These are phyloP conservation scores for Fusarium sp. DNA, from an alignment of 2,329 filamentous ascomycete species.

Conservation along the genomic window DNA sequence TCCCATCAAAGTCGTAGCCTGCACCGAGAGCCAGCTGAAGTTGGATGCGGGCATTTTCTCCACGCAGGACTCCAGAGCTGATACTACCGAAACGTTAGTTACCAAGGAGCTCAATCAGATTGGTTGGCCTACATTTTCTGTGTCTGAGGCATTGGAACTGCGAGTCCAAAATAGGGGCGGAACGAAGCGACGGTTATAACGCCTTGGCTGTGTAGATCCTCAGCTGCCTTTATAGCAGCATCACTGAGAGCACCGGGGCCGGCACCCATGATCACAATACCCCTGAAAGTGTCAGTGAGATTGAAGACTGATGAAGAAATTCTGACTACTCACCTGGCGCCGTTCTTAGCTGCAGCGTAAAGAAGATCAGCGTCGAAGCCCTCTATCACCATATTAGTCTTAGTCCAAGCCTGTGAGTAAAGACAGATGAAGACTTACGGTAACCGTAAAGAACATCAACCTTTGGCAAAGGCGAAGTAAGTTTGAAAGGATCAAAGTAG, in stretches of 20 bases:
- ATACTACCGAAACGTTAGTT: conserved; percentile 28
- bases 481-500: conserved; percentile 50
- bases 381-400: not conserved
- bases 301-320: conserved; percentile 41
- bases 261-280: conserved; percentile 49
- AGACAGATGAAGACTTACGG: not conserved
- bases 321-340: not conserved
- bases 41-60: conserved; percentile 49
- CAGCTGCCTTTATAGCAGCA: conserved; percentile 43
- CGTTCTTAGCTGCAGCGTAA: not conserved
- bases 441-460: not conserved
- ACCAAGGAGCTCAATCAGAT: not conserved
- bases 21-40: conserved; percentile 50
- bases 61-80: conserved; percentile 46
- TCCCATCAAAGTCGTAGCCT: conserved; percentile 46
- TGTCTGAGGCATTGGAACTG: not conserved
- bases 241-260: conserved; percentile 47
- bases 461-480: conserved; percentile 15
- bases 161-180: conserved; percentile 34
- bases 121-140: not conserved
- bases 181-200: conserved; percentile 48
- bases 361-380: not conserved
- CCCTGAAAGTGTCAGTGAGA: conserved; percentile 27
- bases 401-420: not conserved
- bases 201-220: conserved; percentile 44